Conservation (phyloP, 2,329 filamentous ascomycete genomes). For the Scleromitrula shiraiana region DNA sequence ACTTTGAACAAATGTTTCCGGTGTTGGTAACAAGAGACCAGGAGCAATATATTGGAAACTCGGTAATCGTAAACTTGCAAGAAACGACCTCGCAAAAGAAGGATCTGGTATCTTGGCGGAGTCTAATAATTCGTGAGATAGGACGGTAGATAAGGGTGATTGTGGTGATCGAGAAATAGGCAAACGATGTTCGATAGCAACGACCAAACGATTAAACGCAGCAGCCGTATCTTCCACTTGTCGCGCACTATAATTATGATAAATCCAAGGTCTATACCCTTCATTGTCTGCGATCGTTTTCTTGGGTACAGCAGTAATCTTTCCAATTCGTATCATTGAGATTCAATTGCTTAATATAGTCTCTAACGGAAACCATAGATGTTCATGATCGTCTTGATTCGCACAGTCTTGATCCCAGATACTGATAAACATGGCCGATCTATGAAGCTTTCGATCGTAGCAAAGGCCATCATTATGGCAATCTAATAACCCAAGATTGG, state of each 20-base stretch:
- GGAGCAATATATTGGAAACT: constrained; percentile 10
- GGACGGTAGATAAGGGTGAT: not conserved
- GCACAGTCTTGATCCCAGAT: not conserved
- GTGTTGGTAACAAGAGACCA: constrained; percentile 7
- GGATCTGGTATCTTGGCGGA: not conserved
- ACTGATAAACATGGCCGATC: not conserved
- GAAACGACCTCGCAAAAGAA: constrained; percentile 6
- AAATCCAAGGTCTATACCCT: constrained; percentile 19
- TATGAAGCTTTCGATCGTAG: not conserved
- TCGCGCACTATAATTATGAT: constrained; percentile 27
- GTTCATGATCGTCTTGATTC: too few species aligned
- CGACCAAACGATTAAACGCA: constrained; percentile 8
- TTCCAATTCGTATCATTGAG: constrained; percentile 12
- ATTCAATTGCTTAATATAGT: constrained; percentile 16
- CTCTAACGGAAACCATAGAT: constrained; percentile 19
- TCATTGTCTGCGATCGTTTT: constrained; percentile 13
- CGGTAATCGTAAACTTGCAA: not conserved
- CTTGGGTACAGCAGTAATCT: constrained; percentile 10
- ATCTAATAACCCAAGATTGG: not conserved
- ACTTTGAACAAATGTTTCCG: not conserved
- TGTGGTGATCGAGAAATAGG: not conserved
- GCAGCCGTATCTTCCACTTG: constrained; percentile 29
- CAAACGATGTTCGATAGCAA: constrained; percentile 2
- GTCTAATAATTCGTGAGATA: too few species aligned
- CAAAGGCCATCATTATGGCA: not conserved